Base-by-base conservation (phyloP, 2,329 filamentous ascomycete genomes). In the Phyllosticta capitalensis region DNA sequence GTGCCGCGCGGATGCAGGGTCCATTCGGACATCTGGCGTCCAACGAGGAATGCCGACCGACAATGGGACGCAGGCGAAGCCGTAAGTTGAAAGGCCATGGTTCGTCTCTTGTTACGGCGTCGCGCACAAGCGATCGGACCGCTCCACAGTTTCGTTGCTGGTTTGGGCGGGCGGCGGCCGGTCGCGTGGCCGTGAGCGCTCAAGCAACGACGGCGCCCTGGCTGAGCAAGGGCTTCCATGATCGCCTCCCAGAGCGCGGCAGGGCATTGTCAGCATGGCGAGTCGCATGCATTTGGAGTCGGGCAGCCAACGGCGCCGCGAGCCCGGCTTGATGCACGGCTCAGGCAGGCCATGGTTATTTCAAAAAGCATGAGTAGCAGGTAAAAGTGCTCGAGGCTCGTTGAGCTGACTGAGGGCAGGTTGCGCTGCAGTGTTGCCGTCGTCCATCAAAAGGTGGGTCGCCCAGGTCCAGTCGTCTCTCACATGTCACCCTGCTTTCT, bases 181-280 rank as follows among this genome's bases (percentile, higher is more conserved):
- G 56, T 58, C 56, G 56, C 56, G 56, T 58, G 56, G 56, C 51
- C 52, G 56, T 10, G 33, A 21, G 51, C 19, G 51, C 50, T 48
- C 56, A 45, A 33, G 51, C 51, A 38, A 52, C 49, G 53, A 20
- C 50, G 51, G 30, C 56, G 48, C 24, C 48, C 49, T 51, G 21
- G 19, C 56, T 33, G 51, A 58, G 56, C 56, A 58, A 58, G 56
- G 56, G 49, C 56, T 58, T 24, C 56, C 56, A 58, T 58, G 56
- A 58, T 58, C 56, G 56, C 45, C 56, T 58, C 56, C 17, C 33
- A 58, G 51, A 49, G 30, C 49, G 52, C 28, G 54, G 51, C 56
- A 49, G 56, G 51, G 21, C 52, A 58, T 54, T 58, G 30, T 14
- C 30, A 38, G 30, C 9, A 14, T 14, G 10, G 30, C 30, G 30